These are phyloP conservation scores for Protomyces inundatus DNA, from an alignment of 1,139 yeast genomes.

Conservation along the genomic window DNA sequence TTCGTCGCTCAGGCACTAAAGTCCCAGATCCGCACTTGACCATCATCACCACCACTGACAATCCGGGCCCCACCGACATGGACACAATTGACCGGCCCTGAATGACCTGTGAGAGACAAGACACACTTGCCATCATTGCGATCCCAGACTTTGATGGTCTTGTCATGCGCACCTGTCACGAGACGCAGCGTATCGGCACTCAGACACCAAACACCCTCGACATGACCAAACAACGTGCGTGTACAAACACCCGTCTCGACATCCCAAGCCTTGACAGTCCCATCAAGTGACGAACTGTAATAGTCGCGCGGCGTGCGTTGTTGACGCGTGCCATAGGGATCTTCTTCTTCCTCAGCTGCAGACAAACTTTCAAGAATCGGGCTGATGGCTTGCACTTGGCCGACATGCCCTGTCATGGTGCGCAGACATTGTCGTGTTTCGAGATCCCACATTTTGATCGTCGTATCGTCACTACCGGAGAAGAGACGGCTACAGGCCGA, in stretches of 20 bases:
- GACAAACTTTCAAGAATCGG: conserved; percentile 14
- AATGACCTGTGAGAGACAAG: conserved; percentile 88
- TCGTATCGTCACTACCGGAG: conserved; percentile 86
- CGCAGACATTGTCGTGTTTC: conserved; percentile 70
- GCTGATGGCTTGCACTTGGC: conserved; percentile 38
- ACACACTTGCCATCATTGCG: conserved; percentile 81
- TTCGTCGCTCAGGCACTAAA: neutral
- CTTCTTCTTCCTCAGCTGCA: conserved; percentile 6
- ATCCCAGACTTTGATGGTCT: conserved; percentile 98
- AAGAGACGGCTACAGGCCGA: conserved; percentile 70
- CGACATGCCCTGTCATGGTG: conserved; percentile 61
- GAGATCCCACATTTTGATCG: conserved; percentile 93
- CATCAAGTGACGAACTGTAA: conserved; percentile 27
- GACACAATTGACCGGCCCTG: conserved; percentile 76
- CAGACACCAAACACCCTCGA: conserved; percentile 97
- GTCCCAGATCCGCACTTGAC: conserved; percentile 23
- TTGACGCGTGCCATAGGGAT: conserved; percentile 9
- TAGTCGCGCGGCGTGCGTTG: conserved; percentile 12
- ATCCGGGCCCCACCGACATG: conserved; percentile 47
- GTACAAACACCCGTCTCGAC: conserved; percentile 59
- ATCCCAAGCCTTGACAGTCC: conserved; percentile 70
- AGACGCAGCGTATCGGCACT: conserved; percentile 91
- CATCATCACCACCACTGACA: conserved; percentile 27
- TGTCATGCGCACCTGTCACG: conserved; percentile 91
- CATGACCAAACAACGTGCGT: conserved; percentile 85